Percentiles rank a stretch among this genome's conserved stretches.
Evolutionary conservation across 495 filamentous ascomycete genomes (phyloP).

Genomic region (Aspergillus hancockii): DNA sequence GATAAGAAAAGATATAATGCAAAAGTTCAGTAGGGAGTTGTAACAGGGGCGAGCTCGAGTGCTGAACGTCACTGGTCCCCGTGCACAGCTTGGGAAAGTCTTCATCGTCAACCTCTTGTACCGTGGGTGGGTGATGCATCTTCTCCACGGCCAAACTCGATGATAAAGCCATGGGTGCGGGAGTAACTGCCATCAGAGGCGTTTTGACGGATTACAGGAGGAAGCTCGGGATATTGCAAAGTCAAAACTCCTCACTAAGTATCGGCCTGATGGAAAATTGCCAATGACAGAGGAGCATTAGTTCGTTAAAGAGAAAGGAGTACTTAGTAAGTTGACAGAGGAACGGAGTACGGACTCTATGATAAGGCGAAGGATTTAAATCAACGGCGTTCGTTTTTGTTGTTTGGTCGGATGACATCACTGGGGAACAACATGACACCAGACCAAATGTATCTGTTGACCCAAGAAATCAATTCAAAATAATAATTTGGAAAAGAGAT

Average conservation of each 20-base stretch:
- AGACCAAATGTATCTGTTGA: not conserved
- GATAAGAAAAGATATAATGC: conserved; percentile 58
- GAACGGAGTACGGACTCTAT: too few relatives aligned
- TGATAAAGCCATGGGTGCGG: not conserved
- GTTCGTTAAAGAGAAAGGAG: not conserved
- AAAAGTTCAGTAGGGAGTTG: conserved; percentile 65
- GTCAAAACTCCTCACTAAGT: not conserved
- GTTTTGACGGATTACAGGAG: too few relatives aligned
- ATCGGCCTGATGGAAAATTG: not conserved
- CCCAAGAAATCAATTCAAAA: not conserved
- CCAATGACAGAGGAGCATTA: not conserved
- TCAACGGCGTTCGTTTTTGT: too few relatives aligned
- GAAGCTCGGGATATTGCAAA: too few relatives aligned
- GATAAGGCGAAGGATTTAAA: too few relatives aligned
- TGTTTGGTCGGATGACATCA: not conserved
- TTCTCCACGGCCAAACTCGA: conserved; percentile 11
- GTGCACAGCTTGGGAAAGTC: not conserved
- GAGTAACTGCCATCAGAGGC: not conserved
- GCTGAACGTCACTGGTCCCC: not conserved
- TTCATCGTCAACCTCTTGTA: conserved; percentile 11
- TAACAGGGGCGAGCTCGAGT: conserved; percentile 30
- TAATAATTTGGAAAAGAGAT: too few relatives aligned
- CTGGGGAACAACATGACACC: not conserved
- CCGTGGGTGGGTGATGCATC: conserved; percentile 12
- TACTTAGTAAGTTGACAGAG: too few relatives aligned